phyloP scores from a whole-genome alignment of 2,329 filamentous ascomycete species.

The Tolypocladium album region DNA sequence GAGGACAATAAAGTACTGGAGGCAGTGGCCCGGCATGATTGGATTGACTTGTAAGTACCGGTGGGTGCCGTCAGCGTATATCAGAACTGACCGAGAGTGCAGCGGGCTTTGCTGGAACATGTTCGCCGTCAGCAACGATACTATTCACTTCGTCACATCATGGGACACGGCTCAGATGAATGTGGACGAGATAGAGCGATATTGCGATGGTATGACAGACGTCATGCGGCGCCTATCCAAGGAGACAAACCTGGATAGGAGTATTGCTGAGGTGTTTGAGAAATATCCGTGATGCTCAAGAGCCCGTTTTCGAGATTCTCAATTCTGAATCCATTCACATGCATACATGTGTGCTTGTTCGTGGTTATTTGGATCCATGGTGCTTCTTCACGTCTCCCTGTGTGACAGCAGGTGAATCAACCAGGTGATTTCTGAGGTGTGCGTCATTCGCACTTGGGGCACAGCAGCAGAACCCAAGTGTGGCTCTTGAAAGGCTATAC shows the following conservation, averaged over 20 bases:
- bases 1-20: conserved; percentile 13
- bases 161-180: conserved; percentile 30
- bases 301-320: no score
- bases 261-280: background rate
- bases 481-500: background rate
- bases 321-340: no score
- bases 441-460: background rate
- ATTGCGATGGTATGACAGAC: conserved; percentile 18
- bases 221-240: conserved; percentile 17
- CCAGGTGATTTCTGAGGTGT: background rate
- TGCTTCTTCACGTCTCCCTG: no score
- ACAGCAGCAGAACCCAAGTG: background rate
- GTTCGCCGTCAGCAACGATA: conserved; percentile 20
- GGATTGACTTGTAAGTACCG: conserved; percentile 25
- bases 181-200: conserved; percentile 16
- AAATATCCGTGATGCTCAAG: background rate
- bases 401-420: background rate
- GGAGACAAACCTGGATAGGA: conserved; percentile 15
- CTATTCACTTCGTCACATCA: conserved; percentile 23
- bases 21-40: conserved; percentile 22
- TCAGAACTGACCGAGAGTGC: background rate
- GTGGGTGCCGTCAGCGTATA: no score
- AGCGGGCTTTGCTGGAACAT: conserved; percentile 28
- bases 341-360: no score
- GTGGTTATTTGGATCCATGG: no score